Evolutionary conservation across 1,284 basidiomycete species (phyloP), one percentile per base, ranked within the genome.

Genomic region (Pseudozyma sp.): DNA sequence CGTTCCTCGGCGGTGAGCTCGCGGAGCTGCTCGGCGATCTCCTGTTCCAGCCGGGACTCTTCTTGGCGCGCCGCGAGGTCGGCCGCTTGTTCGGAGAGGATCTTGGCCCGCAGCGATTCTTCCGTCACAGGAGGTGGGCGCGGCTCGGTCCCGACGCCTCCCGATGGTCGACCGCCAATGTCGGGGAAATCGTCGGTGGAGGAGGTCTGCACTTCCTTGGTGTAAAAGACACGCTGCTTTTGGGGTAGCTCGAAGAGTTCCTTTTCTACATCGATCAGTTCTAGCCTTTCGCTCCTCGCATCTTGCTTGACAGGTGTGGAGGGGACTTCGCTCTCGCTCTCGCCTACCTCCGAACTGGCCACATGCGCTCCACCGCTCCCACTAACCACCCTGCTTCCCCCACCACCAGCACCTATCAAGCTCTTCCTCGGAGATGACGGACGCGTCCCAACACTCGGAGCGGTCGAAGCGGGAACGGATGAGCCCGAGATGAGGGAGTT

Each of bases 201-300:
- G 40, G 63, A 54, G 1, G 60, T 54, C 9, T 98, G 95, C 2
- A 96, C 91, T 77, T 94, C 92, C 85, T 96, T 97, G 75, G 94
- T 95, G 82, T 97, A 97, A 51, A 92, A 91, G 29, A 96, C 91
- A n/a, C 90, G 89, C 85, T 93, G 91, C 90, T 92, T 75, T 35
- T 52, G 90, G 0, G 94, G 93, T n/a, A 94, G 85, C 79, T 94
- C 93, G 78, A 93, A 95, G 11, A 95, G 86, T 81, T 95, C 94
- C 75, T 93, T 75, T 31, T 68, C 56, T 13, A 93, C 88, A 77
- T 95, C 92, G 63, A 95, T 89, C 40, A 93, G 87, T 80, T 94
- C 92, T n/a, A 89, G 88, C 39, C 90, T 86, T 29, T 39, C 45
- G 7, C 51, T 16, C 16, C 51, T 16, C 16, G 40, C n/a, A 47